Percentiles rank a stretch among this genome's conserved stretches.
These are phyloP conservation scores for Gamarada debralockiae DNA, from an alignment of 495 filamentous ascomycete species.

Conservation along the genomic window DNA sequence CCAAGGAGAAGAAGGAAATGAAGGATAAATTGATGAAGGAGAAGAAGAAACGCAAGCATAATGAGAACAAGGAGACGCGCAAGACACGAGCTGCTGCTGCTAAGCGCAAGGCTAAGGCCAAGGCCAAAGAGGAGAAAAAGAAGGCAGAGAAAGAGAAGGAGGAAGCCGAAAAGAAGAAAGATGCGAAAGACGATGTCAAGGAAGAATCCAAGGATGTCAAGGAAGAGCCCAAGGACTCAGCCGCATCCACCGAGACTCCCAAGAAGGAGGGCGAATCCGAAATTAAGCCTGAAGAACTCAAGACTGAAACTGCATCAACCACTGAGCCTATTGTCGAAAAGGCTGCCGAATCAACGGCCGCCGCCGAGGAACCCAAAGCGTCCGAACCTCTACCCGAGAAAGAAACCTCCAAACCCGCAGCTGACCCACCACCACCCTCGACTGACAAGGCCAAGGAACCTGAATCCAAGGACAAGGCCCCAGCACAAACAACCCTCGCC, in stretches of 20 bases:
- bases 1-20: slow-evolving; percentile 50
- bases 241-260: neutral
- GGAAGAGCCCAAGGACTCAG: neutral
- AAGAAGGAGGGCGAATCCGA: slow-evolving; percentile 10
- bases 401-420: neutral
- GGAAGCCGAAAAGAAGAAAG: slow-evolving; percentile 34
- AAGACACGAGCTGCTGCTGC: slow-evolving; percentile 20
- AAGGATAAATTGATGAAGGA: slow-evolving; percentile 46
- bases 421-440: neutral
- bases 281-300: neutral
- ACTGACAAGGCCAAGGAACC: neutral
- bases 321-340: neutral
- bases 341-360: neutral
- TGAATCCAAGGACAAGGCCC: neutral
- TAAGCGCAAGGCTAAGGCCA: slow-evolving; percentile 14
- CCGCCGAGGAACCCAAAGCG: neutral
- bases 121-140: slow-evolving; percentile 9
- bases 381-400: neutral
- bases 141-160: slow-evolving; percentile 6
- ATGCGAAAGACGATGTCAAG: slow-evolving; percentile 8
- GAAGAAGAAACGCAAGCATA: slow-evolving; percentile 30
- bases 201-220: neutral
- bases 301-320: neutral
- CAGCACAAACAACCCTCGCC: neutral
- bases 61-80: slow-evolving; percentile 29